Percentiles rank a stretch among this genome's conserved stretches.
These are phyloP conservation scores for Anthostomella pinea DNA, from an alignment of 2,329 filamentous ascomycete genomes.

Conservation along the genomic window DNA sequence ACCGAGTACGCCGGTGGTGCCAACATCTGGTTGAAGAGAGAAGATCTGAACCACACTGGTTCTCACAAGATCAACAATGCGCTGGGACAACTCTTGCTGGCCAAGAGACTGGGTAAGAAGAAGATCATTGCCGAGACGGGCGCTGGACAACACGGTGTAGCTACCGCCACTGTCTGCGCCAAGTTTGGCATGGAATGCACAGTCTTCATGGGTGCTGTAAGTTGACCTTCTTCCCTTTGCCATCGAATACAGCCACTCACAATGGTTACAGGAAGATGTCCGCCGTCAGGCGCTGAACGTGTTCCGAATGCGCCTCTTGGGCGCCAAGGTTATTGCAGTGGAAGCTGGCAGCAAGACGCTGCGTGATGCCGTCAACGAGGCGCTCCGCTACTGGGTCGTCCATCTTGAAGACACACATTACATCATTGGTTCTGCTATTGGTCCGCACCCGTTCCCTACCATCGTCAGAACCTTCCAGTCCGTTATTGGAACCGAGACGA, in stretches of 20 bases:
- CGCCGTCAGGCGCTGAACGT: conserved; percentile 95
- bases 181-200: conserved; percentile 99
- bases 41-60: conserved; percentile 96
- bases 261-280: conserved; percentile 68
- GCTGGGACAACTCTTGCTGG: conserved; percentile 86
- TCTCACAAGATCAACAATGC: conserved; percentile 99
- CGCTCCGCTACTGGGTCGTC: conserved; percentile 89
- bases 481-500: conserved; percentile 93
- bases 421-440: conserved; percentile 96
- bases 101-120: conserved; percentile 83
- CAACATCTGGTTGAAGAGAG: conserved; percentile 96
- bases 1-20: conserved; percentile 88
- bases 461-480: conserved; percentile 98
- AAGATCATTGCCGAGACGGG: conserved; percentile 98
- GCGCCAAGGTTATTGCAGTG: conserved; percentile 87
- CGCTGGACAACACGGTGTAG: conserved; percentile 95
- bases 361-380: conserved; percentile 91
- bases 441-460: conserved; percentile 94
- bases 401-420: conserved; percentile 94
- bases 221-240: conserved; percentile 19
- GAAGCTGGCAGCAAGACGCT: conserved; percentile 84
- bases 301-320: conserved; percentile 95
- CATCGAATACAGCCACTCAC: background rate
- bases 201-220: conserved; percentile 88
- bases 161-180: conserved; percentile 93